These are phyloP conservation scores for Spergularia azorica DNA, from an alignment of 179 eudicot genomes.

Conservation along the genomic window DNA sequence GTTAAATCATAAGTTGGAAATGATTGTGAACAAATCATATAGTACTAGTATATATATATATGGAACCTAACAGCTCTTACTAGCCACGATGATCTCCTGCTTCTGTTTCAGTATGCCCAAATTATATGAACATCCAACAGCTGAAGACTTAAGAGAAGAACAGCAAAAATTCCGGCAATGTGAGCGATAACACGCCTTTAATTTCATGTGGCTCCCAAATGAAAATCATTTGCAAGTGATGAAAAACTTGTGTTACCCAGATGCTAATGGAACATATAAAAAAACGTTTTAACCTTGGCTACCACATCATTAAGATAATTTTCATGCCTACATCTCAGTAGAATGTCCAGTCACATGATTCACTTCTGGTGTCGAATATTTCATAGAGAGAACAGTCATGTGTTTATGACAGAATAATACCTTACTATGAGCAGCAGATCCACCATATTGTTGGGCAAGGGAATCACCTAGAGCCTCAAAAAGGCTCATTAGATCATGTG, in stretches of 20 bases:
- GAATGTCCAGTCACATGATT: neutral
- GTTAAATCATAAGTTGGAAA: neutral
- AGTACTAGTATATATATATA: neutral
- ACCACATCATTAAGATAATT: neutral
- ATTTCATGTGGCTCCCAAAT: too few species aligned
- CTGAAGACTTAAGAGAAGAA: neutral
- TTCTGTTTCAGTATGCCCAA: too few species aligned
- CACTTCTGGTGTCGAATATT: neutral
- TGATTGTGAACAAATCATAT: neutral
- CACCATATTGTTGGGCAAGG: conserved; percentile 76
- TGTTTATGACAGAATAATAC: conserved; percentile 31
- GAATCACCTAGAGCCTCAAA: conserved; percentile 82
- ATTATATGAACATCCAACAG: neutral
- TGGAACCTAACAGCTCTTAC: neutral
- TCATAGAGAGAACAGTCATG: neutral
- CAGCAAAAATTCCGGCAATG: too few species aligned
- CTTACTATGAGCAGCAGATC: conserved; percentile 89
- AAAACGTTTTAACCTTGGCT: neutral
- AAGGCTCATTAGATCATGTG: conserved; percentile 55
- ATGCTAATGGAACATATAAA: neutral
- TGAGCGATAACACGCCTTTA: too few species aligned
- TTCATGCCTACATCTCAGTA: neutral
- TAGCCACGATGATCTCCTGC: neutral
- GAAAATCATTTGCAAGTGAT: neutral
- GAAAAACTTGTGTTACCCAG: neutral